Evolutionary conservation across 2,329 filamentous ascomycete species (phyloP).

Genomic region (Raffaelea deltoideospora): DNA sequence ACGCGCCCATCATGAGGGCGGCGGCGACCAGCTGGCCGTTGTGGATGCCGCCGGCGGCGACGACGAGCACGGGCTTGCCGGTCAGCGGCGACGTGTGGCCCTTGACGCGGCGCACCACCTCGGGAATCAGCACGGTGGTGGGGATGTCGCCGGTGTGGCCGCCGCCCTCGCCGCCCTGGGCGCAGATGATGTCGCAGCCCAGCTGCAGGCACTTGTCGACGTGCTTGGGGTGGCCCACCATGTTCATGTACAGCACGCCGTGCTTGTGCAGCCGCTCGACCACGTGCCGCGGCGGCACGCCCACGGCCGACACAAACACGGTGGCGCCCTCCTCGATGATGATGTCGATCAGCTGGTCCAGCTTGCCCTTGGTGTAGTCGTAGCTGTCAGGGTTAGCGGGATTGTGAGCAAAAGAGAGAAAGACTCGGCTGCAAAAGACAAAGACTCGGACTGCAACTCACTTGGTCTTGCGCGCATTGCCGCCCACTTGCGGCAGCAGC

Average conservation of each 20-base stretch:
- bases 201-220: conserved; percentile 88
- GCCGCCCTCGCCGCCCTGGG: conserved; percentile 93
- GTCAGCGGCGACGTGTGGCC: conserved; percentile 77
- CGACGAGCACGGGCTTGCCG: conserved; percentile 73
- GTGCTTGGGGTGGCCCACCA: conserved; percentile 99
- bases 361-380: conserved; percentile 99
- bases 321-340: conserved; percentile 83
- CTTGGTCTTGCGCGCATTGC: conserved; percentile 90
- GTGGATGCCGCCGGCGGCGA: conserved; percentile 88
- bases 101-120: conserved; percentile 69
- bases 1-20: conserved; percentile 81
- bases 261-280: conserved; percentile 80
- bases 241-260: conserved; percentile 97
- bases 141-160: conserved; percentile 93
- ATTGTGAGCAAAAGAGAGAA: background rate
- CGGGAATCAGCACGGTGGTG: conserved; percentile 82
- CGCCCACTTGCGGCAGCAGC: conserved; percentile 85
- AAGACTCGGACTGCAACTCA: conserved; percentile 18
- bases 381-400: conserved; percentile 47
- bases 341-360: conserved; percentile 76
- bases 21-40: conserved; percentile 84
- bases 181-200: conserved; percentile 92
- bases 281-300: conserved; percentile 75
- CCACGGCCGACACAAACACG: conserved; percentile 93
- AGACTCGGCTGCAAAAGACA: conserved; percentile 7